phyloP scores from a whole-genome alignment of 371 early-diverging fungal genomes.

The Syncephalis fuscata region DNA sequence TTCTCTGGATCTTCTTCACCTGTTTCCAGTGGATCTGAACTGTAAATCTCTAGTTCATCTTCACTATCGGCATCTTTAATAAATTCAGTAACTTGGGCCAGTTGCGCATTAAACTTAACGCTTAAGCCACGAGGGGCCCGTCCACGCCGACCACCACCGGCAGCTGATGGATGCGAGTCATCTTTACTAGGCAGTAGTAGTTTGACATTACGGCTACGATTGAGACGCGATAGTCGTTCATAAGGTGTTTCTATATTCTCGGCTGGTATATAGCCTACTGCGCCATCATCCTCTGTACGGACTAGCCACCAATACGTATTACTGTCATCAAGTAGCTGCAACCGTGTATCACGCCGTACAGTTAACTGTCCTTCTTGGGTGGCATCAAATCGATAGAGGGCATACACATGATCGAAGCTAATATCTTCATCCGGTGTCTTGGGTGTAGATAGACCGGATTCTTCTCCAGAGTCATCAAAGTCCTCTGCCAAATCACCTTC shows the following conservation, averaged over 20 bases:
- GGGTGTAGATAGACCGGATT: constrained; percentile 32
- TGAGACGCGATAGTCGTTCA: constrained; percentile 77
- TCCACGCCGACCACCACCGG: not conserved
- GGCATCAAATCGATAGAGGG: constrained; percentile 86
- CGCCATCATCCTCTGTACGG: constrained; percentile 63
- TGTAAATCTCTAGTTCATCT: constrained; percentile 9
- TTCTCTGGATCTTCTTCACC: constrained; percentile 24
- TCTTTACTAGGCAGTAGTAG: not conserved
- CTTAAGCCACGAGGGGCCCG: not conserved
- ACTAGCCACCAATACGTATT: constrained; percentile 97
- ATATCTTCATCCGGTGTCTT: constrained; percentile 58
- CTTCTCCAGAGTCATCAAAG: constrained; percentile 32
- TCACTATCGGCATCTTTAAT: constrained; percentile 15
- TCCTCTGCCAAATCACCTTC: constrained; percentile 23
- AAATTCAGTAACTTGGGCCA: not conserved
- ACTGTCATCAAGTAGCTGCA: constrained; percentile 84
- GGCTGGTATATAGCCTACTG: constrained; percentile 92
- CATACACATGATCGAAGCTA: constrained; percentile 66
- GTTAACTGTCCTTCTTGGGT: constrained; percentile 89
- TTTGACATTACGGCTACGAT: constrained; percentile 64
- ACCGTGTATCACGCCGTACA: constrained; percentile 71
- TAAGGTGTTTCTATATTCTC: constrained; percentile 91
- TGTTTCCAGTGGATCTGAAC: constrained; percentile 8
- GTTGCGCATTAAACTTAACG: not conserved
- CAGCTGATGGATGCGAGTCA: not conserved